These are phyloP conservation scores for Aureobasidium uvarum DNA, from an alignment of 2,329 filamentous ascomycete species.

Conservation along the genomic window DNA sequence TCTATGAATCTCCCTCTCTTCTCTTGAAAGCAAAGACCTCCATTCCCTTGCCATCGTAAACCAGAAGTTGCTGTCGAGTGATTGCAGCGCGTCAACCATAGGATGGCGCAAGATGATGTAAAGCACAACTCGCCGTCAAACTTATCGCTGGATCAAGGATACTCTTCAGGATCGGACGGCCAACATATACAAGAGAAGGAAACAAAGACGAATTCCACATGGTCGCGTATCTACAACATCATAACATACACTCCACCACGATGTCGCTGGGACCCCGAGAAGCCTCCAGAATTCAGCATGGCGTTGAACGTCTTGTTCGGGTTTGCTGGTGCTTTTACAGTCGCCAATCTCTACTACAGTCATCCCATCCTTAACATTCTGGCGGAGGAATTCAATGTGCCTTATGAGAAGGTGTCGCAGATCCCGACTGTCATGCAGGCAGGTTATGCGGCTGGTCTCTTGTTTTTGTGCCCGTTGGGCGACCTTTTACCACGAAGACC, in stretches of 20 bases:
- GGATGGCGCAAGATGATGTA: conserved; percentile 5
- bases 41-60: background rate
- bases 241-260: conserved; percentile 62
- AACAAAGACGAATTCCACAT: too few species aligned
- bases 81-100: background rate
- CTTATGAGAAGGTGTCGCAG: conserved; percentile 63
- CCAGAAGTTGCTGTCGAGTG: background rate
- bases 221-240: conserved; percentile 33
- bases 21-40: background rate
- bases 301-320: conserved; percentile 69
- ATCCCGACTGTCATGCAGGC: conserved; percentile 77
- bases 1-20: background rate
- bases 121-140: conserved; percentile 19
- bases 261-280: conserved; percentile 65
- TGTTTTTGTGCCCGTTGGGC: conserved; percentile 73
- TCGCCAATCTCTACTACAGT: conserved; percentile 79
- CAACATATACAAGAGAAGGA: background rate
- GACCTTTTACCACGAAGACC: conserved; percentile 66
- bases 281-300: conserved; percentile 67
- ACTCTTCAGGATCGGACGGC: conserved; percentile 1
- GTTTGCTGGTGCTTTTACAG: conserved; percentile 65
- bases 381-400: conserved; percentile 67
- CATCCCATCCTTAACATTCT: conserved; percentile 77
- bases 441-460: conserved; percentile 70
- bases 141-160: conserved; percentile 12